phyloP scores from a whole-genome alignment of 495 filamentous ascomycete genomes.

The Usnea hakonensis region DNA sequence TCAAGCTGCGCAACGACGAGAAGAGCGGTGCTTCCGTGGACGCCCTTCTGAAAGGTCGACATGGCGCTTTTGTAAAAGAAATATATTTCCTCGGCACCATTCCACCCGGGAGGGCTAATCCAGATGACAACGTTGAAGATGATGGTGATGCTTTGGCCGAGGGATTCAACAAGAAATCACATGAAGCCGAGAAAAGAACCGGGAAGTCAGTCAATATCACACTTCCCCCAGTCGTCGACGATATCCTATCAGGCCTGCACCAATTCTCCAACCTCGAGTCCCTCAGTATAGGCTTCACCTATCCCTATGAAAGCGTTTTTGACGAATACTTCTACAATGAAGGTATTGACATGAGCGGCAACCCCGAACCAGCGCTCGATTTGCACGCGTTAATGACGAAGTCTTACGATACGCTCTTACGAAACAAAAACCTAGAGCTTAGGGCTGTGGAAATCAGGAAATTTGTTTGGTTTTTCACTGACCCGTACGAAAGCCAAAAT shows the following conservation, averaged over 20 bases:
- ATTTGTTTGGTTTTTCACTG: background rate
- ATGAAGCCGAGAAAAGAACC: background rate
- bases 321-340: background rate
- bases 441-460: background rate
- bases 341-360: background rate
- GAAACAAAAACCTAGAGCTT: background rate
- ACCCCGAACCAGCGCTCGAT: background rate
- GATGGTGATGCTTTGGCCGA: background rate
- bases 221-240: background rate
- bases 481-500: background rate
- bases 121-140: background rate
- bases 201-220: background rate
- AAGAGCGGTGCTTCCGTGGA: constrained; percentile 1
- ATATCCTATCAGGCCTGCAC: background rate
- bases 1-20: background rate
- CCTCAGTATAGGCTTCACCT: constrained; percentile 2
- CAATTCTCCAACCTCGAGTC: background rate
- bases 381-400: background rate
- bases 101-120: background rate
- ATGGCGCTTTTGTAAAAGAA: background rate
- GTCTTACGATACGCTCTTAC: background rate
- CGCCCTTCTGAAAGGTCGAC: background rate
- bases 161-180: background rate
- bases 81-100: background rate
- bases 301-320: background rate